Percentiles rank a stretch among this genome's conserved stretches.
Conservation (phyloP, 192 early-diverging fungal species). For the Paraglomus brasilianum region DNA sequence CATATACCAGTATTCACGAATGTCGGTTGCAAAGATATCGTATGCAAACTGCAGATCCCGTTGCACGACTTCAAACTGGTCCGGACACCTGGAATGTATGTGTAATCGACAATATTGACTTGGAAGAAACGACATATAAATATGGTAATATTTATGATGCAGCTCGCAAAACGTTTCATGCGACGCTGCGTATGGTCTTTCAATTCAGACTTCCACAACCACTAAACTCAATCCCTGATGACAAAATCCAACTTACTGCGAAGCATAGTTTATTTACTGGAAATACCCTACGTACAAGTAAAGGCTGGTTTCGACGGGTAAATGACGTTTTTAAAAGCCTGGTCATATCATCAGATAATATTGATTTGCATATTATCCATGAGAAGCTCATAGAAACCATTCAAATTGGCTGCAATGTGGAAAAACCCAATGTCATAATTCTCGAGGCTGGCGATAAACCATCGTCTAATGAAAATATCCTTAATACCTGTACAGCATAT, state of each 20-base stretch:
- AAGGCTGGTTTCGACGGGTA: no score
- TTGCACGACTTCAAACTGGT: neutral
- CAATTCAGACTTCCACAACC: neutral
- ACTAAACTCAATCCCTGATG: neutral
- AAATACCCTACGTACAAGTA: no score
- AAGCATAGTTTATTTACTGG: no score
- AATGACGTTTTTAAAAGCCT: no score
- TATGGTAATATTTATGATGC: slow-evolving; percentile 28
- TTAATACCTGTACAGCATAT: neutral
- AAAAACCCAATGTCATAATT: neutral
- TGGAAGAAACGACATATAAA: slow-evolving; percentile 2
- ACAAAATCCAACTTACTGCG: no score
- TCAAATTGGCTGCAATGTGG: neutral
- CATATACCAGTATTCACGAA: neutral
- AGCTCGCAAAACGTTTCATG: slow-evolving; percentile 1
- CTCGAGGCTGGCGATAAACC: slow-evolving; percentile 13
- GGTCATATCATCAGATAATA: neutral
- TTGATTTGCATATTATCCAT: neutral
- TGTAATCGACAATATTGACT: slow-evolving; percentile 22
- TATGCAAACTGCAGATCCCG: neutral
- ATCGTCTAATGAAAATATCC: neutral
- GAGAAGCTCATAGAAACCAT: neutral
- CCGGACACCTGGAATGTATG: neutral
- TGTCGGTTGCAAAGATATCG: neutral
- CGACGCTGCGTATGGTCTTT: slow-evolving; percentile 14